Evolutionary conservation across 306 rosid genomes (phyloP), one percentile per base, ranked within the genome.

Genomic region (Vigna hirtella): DNA sequence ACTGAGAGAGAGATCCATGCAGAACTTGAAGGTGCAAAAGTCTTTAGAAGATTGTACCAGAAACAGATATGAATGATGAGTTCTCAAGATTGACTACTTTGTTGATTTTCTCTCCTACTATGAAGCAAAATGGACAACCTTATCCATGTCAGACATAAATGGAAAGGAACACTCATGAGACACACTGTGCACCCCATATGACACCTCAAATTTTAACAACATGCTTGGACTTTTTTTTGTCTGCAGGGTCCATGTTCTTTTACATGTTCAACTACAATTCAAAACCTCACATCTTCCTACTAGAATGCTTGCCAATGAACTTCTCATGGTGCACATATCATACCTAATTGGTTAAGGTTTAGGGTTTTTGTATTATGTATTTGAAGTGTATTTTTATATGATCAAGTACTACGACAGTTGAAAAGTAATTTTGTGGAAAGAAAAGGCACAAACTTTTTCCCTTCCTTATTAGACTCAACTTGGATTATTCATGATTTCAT

Each of bases 1-100:
- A 90, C 98, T 0, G 97, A 92, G 77, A 89, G 98, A 89, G 98
- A 94, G 87, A 77, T 94, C 64, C 98, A 92, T 79, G 97, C 98
- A 14, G 97, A 94, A 81, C 55, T 77, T 6, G 97, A 90, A 89
- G 95, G 97, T 30, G 81, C 88, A 1, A 90, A 82, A 83, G 83
- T 94, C 5, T 94, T 84, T 72, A 77, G 97, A 83, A 89, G 97
- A 73, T 51, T 94, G 84, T 94, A 94, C 88, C 87, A 82, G 72
- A 94, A 83, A 76, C 76, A 52, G 10, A 8, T 42, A 42, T 42
- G 13, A 42, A 42, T 11, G 4, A 42, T 88, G 81, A 87, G 52
- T 79, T 77, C 10, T 72, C 61, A 71, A 28, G 52, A 12, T 67
- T 63, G 8, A 52, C 28, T 28, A 13, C 48, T 40, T 65, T 65